Evolutionary conservation across 176 grass and related monocot genomes (phyloP).

Genomic region (Eragrostis nindensis): DNA sequence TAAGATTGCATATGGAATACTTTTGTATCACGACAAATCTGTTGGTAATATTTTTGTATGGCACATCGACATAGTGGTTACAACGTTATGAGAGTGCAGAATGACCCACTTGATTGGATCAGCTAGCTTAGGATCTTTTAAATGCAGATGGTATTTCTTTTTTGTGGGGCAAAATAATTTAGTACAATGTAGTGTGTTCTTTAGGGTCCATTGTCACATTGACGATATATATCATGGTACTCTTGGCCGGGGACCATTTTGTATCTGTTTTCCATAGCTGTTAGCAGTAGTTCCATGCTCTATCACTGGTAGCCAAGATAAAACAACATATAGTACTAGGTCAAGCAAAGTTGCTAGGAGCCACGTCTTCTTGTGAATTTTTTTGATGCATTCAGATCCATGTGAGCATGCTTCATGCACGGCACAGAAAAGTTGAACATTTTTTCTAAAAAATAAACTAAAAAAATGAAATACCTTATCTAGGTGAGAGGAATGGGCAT

Average conservation of each 20-base stretch:
- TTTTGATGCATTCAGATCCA: slow-evolving; percentile 8
- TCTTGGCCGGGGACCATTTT: not conserved
- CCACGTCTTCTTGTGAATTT: no score
- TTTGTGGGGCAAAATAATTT: not conserved
- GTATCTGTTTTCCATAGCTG: no score
- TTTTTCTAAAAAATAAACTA: not conserved
- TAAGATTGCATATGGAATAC: not conserved
- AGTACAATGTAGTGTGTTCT: not conserved
- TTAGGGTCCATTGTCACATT: not conserved
- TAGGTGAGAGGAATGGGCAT: slow-evolving; percentile 32
- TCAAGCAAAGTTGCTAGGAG: no score
- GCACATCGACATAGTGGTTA: not conserved
- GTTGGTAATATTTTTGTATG: not conserved
- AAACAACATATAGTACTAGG: not conserved
- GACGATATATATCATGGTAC: not conserved
- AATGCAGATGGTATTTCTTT: not conserved
- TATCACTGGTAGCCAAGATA: not conserved
- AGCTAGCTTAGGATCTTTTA: not conserved
- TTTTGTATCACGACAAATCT: not conserved
- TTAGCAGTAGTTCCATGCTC: not conserved
- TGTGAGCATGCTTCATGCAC: slow-evolving; percentile 14
- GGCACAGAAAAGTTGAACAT: not conserved
- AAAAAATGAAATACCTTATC: not conserved
- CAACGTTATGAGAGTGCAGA: not conserved
- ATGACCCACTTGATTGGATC: not conserved